phyloP scores from a whole-genome alignment of 305 asterid genomes.

The Fraxinus nigra region DNA sequence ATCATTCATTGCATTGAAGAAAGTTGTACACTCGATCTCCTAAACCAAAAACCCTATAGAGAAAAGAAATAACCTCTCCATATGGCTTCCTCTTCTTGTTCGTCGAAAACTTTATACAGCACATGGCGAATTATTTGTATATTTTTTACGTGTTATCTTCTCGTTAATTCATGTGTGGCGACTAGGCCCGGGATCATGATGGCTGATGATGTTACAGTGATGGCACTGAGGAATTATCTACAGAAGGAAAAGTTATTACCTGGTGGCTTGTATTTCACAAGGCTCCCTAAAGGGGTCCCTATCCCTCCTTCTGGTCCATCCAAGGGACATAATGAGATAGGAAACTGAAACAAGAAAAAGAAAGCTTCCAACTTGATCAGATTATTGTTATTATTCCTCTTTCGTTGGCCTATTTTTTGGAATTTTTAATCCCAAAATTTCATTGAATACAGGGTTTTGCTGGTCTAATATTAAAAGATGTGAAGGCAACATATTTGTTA shows the following conservation, averaged over 20 bases:
- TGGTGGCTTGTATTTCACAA: conserved; percentile 31
- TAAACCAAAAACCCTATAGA: conserved; percentile 5
- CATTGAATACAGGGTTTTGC: neutral
- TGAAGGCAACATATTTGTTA: neutral
- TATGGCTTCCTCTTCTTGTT: conserved; percentile 22
- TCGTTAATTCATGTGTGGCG: conserved; percentile 23
- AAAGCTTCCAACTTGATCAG: neutral
- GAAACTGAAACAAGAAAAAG: conserved; percentile 10
- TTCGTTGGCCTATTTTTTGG: neutral
- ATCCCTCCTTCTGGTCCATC: conserved; percentile 79
- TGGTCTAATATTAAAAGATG: conserved; percentile 10
- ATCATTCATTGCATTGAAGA: conserved; percentile 17
- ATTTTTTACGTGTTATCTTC: conserved; percentile 25
- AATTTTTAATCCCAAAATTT: neutral
- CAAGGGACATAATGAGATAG: conserved; percentile 48
- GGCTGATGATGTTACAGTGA: conserved; percentile 20
- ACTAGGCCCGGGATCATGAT: conserved; percentile 25
- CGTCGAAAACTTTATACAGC: neutral
- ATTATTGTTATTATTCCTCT: neutral
- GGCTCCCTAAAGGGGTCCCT: conserved; percentile 53
- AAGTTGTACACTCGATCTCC: conserved; percentile 9
- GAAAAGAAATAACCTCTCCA: neutral
- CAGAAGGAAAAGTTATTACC: conserved; percentile 11
- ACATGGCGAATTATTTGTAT: neutral
- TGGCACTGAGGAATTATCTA: conserved; percentile 18